Conservation (phyloP, 192 early-diverging fungal genomes). For the Obelidium mucronatum region DNA sequence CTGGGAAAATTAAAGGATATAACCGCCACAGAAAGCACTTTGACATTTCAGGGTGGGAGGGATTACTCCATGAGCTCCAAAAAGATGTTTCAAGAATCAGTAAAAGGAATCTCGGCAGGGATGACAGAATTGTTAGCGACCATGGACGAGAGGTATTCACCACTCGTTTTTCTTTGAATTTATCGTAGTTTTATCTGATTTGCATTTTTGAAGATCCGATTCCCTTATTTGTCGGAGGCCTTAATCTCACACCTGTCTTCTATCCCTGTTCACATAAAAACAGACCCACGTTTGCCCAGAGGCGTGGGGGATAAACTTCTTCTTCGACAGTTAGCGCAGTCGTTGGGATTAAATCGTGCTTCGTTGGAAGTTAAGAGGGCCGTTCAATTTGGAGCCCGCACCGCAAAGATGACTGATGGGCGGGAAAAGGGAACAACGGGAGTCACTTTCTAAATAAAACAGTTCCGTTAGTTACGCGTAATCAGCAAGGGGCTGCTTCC, state of each 20-base stretch:
- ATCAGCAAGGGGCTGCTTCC: no score
- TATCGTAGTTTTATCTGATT: neutral
- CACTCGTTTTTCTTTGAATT: neutral
- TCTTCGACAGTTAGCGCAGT: conserved; percentile 72
- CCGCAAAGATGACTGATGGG: conserved; percentile 85
- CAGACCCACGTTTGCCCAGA: conserved; percentile 77
- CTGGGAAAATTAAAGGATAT: conserved; percentile 72
- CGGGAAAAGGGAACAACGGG: conserved; percentile 40
- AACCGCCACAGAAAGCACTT: conserved; percentile 83
- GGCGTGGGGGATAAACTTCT: conserved; percentile 93
- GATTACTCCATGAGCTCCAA: conserved; percentile 77
- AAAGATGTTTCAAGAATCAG: conserved; percentile 87
- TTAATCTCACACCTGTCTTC: conserved; percentile 72
- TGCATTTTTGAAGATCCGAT: conserved; percentile 53
- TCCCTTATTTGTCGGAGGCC: conserved; percentile 81
- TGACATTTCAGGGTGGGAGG: conserved; percentile 65
- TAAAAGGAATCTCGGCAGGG: conserved; percentile 88
- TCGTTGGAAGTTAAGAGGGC: conserved; percentile 86
- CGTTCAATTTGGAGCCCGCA: conserved; percentile 95
- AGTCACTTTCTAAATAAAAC: conserved; percentile 6
- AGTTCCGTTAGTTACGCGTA: no score
- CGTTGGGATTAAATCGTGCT: conserved; percentile 72
- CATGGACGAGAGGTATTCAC: conserved; percentile 78
- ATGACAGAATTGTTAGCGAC: conserved; percentile 91
- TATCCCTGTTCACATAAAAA: conserved; percentile 80